Conservation (phyloP, 371 early-diverging fungal genomes). For the Mortierella sp. region DNA sequence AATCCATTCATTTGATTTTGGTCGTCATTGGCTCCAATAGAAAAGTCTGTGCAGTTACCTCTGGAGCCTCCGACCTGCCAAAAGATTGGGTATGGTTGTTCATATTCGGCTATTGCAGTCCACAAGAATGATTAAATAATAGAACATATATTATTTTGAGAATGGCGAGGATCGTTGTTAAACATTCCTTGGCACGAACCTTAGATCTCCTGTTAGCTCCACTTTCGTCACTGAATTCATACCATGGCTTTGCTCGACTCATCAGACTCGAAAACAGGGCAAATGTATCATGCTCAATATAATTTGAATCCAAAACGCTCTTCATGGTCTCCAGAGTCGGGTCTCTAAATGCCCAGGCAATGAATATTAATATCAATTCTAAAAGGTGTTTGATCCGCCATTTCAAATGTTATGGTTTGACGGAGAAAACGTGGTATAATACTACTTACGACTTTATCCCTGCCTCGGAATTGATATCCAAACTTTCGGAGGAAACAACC, state of each 20-base stretch:
- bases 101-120: slow-evolving; percentile 14
- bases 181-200: slow-evolving; percentile 15
- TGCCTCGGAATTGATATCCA: slow-evolving; percentile 63
- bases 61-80: slow-evolving; percentile 37
- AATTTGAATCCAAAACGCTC: slow-evolving; percentile 65
- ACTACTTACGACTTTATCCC: slow-evolving; percentile 20
- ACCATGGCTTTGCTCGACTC: slow-evolving; percentile 86
- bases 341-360: slow-evolving; percentile 21
- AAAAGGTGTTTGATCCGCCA: too few species aligned
- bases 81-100: slow-evolving; percentile 33
- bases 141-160: neutral
- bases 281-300: slow-evolving; percentile 89
- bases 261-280: slow-evolving; percentile 87
- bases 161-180: neutral
- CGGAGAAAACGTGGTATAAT: too few species aligned
- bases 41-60: slow-evolving; percentile 21
- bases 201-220: slow-evolving; percentile 30
- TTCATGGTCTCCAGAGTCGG: slow-evolving; percentile 44
- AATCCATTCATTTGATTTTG: neutral
- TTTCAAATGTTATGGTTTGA: too few species aligned
- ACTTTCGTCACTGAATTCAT: slow-evolving; percentile 77
- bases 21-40: neutral
- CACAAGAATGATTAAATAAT: neutral
- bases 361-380: too few species aligned
- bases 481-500: slow-evolving; percentile 69